Percentiles rank a stretch among this genome's conserved stretches.
phyloP scores from a whole-genome alignment of 2,329 filamentous ascomycete genomes.

The Metarhizium sp. region DNA sequence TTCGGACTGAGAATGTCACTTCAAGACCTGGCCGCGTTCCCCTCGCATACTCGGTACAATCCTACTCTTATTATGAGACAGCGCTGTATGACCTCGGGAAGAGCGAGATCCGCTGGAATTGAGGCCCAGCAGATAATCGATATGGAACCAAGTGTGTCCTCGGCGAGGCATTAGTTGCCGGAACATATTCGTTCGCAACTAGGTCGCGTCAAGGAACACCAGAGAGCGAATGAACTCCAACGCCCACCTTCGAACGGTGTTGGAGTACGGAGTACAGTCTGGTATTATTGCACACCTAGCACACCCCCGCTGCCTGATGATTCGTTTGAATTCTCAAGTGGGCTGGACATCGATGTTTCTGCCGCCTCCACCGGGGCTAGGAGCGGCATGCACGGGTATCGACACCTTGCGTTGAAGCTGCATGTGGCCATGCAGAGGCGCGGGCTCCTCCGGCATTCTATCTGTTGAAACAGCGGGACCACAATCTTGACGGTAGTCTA shows the following conservation, averaged over 20 bases:
- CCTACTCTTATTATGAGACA: neutral
- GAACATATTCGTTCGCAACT: too few species aligned
- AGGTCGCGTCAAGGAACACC: too few species aligned
- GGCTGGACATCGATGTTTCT: too few species aligned
- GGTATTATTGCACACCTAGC: neutral
- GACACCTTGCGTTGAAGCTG: neutral
- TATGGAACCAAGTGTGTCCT: neutral
- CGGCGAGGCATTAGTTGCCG: neutral
- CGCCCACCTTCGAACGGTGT: too few species aligned
- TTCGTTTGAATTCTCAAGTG: neutral
- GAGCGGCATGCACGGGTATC: neutral
- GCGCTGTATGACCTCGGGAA: neutral
- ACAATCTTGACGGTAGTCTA: neutral
- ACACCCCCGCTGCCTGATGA: neutral
- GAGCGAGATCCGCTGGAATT: neutral
- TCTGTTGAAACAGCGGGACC: neutral
- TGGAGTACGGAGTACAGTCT: too few species aligned
- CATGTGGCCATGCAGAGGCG: neutral
- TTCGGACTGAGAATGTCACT: neutral
- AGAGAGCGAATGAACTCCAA: too few species aligned
- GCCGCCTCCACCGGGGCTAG: neutral
- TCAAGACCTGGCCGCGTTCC: neutral
- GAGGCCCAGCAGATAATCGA: neutral
- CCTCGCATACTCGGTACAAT: neutral
- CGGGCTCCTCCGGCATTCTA: conserved; percentile 1